phyloP scores from a whole-genome alignment of 805 yeast species.

The Nakazawaea ishiwadae region DNA sequence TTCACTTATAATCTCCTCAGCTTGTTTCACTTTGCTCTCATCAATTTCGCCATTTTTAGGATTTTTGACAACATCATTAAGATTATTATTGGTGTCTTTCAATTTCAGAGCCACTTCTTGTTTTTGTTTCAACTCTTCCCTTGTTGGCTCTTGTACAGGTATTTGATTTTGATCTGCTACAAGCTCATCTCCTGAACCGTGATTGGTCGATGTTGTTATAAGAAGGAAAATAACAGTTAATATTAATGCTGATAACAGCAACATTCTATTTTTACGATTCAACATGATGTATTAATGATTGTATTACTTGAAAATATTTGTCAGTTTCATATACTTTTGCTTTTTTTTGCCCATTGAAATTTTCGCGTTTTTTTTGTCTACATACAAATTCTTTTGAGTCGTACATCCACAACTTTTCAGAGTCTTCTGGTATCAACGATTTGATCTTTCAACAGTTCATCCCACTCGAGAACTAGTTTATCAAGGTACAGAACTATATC shows the following conservation, averaged over 20 bases:
- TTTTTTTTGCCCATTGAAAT: constrained; percentile 3
- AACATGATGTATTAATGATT: constrained; percentile 1
- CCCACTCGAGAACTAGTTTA: constrained; percentile 62
- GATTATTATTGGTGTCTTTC: constrained; percentile 9
- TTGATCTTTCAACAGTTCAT: constrained; percentile 66
- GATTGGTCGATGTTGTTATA: constrained; percentile 20
- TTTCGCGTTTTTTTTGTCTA: background rate
- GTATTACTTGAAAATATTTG: background rate
- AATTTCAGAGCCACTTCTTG: constrained; percentile 8
- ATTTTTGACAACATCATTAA: constrained; percentile 25
- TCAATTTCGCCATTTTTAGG: constrained; percentile 31
- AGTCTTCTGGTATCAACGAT: constrained; percentile 58
- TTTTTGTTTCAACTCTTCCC: constrained; percentile 14
- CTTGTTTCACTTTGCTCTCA: constrained; percentile 34
- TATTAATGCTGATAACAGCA: constrained; percentile 36
- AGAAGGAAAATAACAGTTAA: constrained; percentile 32
- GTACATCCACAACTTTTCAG: no score
- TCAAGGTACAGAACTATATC: constrained; percentile 67
- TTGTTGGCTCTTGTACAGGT: constrained; percentile 16
- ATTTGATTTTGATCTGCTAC: constrained; percentile 10
- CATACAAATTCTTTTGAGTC: no score
- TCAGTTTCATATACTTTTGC: background rate
- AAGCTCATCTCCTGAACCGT: constrained; percentile 10
- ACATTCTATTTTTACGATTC: constrained; percentile 31
- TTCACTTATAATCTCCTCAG: constrained; percentile 24